These are phyloP conservation scores for Lindgomyces ingoldianus DNA, from an alignment of 495 filamentous ascomycete genomes.

Conservation along the genomic window DNA sequence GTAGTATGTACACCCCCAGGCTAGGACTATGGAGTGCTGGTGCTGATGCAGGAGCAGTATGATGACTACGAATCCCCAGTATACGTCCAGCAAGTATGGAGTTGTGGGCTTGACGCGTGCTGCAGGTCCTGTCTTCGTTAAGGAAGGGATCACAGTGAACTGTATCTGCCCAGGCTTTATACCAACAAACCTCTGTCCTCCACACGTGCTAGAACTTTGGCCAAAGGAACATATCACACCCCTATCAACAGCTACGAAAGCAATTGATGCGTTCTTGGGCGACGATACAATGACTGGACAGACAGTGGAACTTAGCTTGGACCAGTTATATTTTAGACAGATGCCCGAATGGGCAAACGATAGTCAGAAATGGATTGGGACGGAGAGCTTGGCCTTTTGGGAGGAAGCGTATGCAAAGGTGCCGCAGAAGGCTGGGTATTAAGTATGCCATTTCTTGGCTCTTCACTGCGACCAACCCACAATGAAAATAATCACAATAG, in stretches of 20 bases:
- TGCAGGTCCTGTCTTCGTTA: conserved; percentile 33
- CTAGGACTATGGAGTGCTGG: not conserved
- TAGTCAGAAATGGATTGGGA: conserved; percentile 37
- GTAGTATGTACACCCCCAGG: conserved; percentile 19
- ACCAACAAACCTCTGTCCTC: conserved; percentile 44
- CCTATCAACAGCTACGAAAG: conserved; percentile 44
- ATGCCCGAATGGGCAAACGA: conserved; percentile 32
- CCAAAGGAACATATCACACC: conserved; percentile 49
- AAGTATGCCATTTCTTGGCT: not conserved
- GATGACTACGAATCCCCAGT: conserved; percentile 43
- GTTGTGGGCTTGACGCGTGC: conserved; percentile 46
- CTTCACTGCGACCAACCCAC: no score
- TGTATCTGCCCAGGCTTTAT: conserved; percentile 47
- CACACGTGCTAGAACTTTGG: conserved; percentile 42
- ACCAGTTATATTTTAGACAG: conserved; percentile 40
- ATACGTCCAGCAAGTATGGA: conserved; percentile 44
- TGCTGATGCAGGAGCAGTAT: conserved; percentile 36
- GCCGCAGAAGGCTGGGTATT: conserved; percentile 6
- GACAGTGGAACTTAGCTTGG: conserved; percentile 37
- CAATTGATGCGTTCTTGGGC: conserved; percentile 39
- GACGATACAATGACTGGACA: conserved; percentile 39
- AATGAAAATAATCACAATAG: no score
- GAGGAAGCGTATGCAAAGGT: conserved; percentile 25
- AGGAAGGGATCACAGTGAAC: conserved; percentile 48
- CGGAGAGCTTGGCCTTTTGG: conserved; percentile 24